phyloP scores from a whole-genome alignment of 2,329 filamentous ascomycete genomes.

The Exophiala aquamarina region DNA sequence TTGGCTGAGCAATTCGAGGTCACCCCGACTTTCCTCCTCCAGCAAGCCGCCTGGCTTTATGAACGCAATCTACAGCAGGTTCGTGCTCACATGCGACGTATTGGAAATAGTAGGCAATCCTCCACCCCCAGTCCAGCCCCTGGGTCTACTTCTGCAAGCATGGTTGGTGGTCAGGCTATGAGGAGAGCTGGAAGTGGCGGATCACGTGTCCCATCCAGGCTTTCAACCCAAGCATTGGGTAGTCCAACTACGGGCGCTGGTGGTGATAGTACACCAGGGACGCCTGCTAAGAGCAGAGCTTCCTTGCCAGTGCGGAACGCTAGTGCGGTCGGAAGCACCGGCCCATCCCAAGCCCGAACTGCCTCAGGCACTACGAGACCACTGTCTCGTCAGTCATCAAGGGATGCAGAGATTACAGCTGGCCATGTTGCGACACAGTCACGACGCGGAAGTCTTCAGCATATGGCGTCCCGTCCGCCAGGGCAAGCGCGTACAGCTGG shows the following conservation, averaged over 20 bases:
- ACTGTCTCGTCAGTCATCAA: slow-evolving; percentile 23
- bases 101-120: slow-evolving; percentile 39
- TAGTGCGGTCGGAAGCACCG: slow-evolving; percentile 5
- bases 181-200: slow-evolving; percentile 35
- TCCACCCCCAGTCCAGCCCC: slow-evolving; percentile 43
- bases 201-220: slow-evolving; percentile 39
- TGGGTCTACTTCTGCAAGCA: slow-evolving; percentile 44
- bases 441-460: slow-evolving; percentile 26
- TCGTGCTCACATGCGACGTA: slow-evolving; percentile 80
- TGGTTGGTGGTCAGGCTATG: slow-evolving; percentile 37
- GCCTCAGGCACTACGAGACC: slow-evolving; percentile 20
- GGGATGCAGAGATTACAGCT: slow-evolving; percentile 17
- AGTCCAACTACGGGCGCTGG: slow-evolving; percentile 17
- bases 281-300: slow-evolving; percentile 24
- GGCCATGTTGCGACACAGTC: slow-evolving; percentile 16
- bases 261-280: slow-evolving; percentile 23
- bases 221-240: slow-evolving; percentile 30
- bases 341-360: slow-evolving; percentile 9
- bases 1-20: slow-evolving; percentile 74
- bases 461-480: slow-evolving; percentile 25
- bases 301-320: slow-evolving; percentile 23
- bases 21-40: slow-evolving; percentile 81
- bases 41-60: slow-evolving; percentile 92
- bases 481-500: slow-evolving; percentile 10
- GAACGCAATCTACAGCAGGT: slow-evolving; percentile 89